Evolutionary conservation across 257 asterid species (phyloP).

Genomic region (Nicotiana knightiana): DNA sequence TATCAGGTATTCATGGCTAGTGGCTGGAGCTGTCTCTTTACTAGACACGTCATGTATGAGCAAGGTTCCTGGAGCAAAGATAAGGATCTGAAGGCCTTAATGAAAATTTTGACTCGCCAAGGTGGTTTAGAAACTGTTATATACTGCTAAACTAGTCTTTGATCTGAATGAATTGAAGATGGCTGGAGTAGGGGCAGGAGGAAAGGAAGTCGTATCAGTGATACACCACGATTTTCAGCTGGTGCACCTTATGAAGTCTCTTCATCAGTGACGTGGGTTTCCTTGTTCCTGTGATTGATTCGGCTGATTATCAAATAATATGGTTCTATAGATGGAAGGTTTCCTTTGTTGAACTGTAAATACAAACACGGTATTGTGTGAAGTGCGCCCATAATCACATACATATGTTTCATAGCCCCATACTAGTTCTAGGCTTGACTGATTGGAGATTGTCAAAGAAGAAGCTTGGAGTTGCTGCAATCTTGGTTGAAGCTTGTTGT

Average conservation of each 20-base stretch:
- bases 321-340: slow-evolving; percentile 31
- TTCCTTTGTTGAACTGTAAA: slow-evolving; percentile 53
- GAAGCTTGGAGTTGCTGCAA: slow-evolving; percentile 7
- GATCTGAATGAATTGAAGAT: slow-evolving; percentile 34
- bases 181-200: slow-evolving; percentile 36
- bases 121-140: slow-evolving; percentile 35
- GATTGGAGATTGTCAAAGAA: slow-evolving; percentile 1
- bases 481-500: neutral
- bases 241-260: slow-evolving; percentile 13
- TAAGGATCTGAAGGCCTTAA: slow-evolving; percentile 31
- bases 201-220: slow-evolving; percentile 32
- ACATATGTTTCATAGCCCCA: slow-evolving; percentile 16
- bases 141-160: slow-evolving; percentile 43
- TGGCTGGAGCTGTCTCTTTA: slow-evolving; percentile 34
- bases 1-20: slow-evolving; percentile 30
- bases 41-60: slow-evolving; percentile 33
- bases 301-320: slow-evolving; percentile 33
- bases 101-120: slow-evolving; percentile 28
- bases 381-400: slow-evolving; percentile 22
- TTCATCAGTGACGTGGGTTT: slow-evolving; percentile 27
- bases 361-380: slow-evolving; percentile 43
- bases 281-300: slow-evolving; percentile 39
- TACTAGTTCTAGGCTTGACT: slow-evolving; percentile 19
- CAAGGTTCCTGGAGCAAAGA: slow-evolving; percentile 32
- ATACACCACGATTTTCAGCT: slow-evolving; percentile 36